Conservation (phyloP, 495 filamentous ascomycete species). For the Neurospora sp. region DNA sequence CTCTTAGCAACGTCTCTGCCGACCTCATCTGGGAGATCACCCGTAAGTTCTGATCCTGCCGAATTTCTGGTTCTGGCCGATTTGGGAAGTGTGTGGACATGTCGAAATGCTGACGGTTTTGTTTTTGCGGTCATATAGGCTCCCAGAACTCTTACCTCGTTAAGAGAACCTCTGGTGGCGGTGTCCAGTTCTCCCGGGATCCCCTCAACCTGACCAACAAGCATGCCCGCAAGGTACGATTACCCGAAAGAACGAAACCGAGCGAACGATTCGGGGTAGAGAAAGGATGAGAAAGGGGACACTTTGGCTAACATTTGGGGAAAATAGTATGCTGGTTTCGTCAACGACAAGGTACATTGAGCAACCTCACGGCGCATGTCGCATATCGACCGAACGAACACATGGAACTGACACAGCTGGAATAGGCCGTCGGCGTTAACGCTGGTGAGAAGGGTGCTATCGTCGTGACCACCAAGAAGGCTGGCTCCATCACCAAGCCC, state of each 20-base stretch:
- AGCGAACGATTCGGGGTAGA: not conserved
- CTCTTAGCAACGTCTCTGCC: conserved; percentile 54
- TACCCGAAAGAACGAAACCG: not conserved
- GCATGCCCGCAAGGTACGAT: conserved; percentile 76
- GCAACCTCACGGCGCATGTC: conserved; percentile 1
- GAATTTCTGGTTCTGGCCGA: not conserved
- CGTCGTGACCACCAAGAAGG: conserved; percentile 74
- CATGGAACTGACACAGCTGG: conserved; percentile 9
- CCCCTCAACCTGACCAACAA: conserved; percentile 84
- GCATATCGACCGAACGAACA: conserved; percentile 7
- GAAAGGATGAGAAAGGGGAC: not conserved
- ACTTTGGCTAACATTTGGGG: conserved; percentile 20
- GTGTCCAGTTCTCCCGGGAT: conserved; percentile 84
- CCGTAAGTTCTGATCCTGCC: conserved; percentile 48
- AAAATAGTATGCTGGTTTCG: conserved; percentile 71
- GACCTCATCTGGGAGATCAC: conserved; percentile 87
- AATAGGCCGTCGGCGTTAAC: conserved; percentile 70
- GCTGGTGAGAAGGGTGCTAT: conserved; percentile 59
- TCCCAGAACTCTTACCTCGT: conserved; percentile 75
- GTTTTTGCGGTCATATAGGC: conserved; percentile 39
- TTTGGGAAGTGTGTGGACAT: not conserved
- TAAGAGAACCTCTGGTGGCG: conserved; percentile 68
- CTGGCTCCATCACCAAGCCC: conserved; percentile 58
- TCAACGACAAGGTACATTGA: conserved; percentile 77
- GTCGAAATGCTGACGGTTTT: not conserved